Percentiles rank a stretch among this genome's conserved stretches.
Conservation (phyloP, 306 rosid genomes). For the Cucurbita ficifolia region DNA sequence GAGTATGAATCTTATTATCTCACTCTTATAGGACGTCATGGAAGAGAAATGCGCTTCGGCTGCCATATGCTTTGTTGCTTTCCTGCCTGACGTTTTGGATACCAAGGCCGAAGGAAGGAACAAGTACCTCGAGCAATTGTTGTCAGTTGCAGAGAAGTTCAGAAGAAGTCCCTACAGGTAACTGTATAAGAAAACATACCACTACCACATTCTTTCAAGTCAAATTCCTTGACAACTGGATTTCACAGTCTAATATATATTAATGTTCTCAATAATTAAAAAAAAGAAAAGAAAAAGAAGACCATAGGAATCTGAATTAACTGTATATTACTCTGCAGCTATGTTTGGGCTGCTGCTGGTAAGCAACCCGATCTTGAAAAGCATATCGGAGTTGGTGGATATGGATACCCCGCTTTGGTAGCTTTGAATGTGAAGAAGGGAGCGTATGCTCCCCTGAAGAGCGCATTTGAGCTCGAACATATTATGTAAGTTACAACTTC, state of each 20-base stretch:
- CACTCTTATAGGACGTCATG: constrained; percentile 49
- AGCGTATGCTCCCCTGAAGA: constrained; percentile 91
- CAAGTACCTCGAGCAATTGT: constrained; percentile 54
- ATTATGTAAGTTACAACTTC: constrained; percentile 39
- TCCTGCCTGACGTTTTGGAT: constrained; percentile 94
- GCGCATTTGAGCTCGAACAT: constrained; percentile 82
- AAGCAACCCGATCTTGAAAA: constrained; percentile 86
- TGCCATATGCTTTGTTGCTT: constrained; percentile 88
- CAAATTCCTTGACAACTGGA: neutral
- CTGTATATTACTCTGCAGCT: constrained; percentile 26
- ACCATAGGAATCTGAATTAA: neutral
- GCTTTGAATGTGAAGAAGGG: constrained; percentile 78
- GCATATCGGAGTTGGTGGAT: constrained; percentile 90
- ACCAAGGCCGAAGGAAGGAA: constrained; percentile 96
- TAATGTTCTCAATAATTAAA: neutral
- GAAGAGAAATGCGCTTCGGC: constrained; percentile 93
- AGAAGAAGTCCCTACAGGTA: constrained; percentile 86
- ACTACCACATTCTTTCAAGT: neutral
- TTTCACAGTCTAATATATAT: neutral
- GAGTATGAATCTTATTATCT: neutral
- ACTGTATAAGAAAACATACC: neutral
- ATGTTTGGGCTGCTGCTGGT: constrained; percentile 84
- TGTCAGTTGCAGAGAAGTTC: constrained; percentile 89
- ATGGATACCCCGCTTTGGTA: constrained; percentile 95
- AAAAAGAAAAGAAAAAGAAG: too few relatives aligned